Evolutionary conservation across 2,329 filamentous ascomycete species (phyloP), one percentile per base, ranked within the genome.

Genomic region (Phaeomoniella chlamydospora): DNA sequence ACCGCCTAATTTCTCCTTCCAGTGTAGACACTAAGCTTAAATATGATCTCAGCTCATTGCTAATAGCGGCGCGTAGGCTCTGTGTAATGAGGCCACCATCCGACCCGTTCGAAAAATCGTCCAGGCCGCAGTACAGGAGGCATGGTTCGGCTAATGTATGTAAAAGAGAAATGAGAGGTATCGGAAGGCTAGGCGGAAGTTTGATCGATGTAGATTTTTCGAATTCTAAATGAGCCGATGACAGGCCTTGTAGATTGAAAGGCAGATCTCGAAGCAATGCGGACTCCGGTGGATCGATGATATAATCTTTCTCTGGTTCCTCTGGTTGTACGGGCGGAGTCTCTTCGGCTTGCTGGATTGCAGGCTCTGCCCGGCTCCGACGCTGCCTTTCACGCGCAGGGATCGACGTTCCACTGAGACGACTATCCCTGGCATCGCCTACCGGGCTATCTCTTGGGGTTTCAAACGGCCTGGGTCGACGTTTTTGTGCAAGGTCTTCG

Each of bases 91-190:
- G 65, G 0, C 88, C 87, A 18, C 80, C 78, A 34, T 85, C 80
- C 1, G 76, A 75, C 3, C 79, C 79, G 41, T 92, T 80, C 38
- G 88, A 80, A 57, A 94, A 98, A 3, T 70, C 68, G 11, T 85
- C 74, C 1, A 98, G 69, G 1, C 74, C 74, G 40, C 79, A 76
- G 53, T 94, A 98, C 5, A 98, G 66, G n/a, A 98, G 65, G 4
- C 88, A 92, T 5, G 90, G 90, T 52, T 98, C 90, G 2, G 90
- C 86, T 14, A 98, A 64, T 0, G 81, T 84, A 49, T 98, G 85
- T 2, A 98, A 65, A 6, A 98, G 68, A 12, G 86, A 87, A 11
- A 96, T 67, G 6, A 96, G 67, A 2, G 90, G 88, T 4, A 87
- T 66, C 1, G 90, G 86, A 4, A 98, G 67, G 1, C 77, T 83